These are phyloP conservation scores for Penicillium olsonii DNA, from an alignment of 2,329 filamentous ascomycete species.

Conservation along the genomic window DNA sequence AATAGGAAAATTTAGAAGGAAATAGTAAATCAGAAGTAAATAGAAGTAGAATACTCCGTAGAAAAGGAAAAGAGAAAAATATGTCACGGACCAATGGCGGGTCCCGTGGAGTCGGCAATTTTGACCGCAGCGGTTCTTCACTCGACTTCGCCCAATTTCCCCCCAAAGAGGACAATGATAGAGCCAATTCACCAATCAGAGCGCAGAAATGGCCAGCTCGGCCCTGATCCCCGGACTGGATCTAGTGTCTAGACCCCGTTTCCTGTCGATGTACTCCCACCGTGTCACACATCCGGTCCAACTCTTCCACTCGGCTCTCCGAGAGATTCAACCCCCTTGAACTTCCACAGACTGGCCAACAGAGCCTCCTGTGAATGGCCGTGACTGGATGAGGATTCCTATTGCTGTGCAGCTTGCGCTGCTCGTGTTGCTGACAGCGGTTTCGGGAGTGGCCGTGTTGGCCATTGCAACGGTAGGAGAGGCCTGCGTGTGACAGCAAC, in stretches of 20 bases:
- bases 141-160: too few species aligned
- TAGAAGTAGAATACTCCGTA: too few species aligned
- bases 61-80: too few species aligned
- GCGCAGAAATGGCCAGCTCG: not conserved
- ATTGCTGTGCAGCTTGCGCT: slow-evolving; percentile 84
- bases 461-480: slow-evolving; percentile 62
- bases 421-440: slow-evolving; percentile 73
- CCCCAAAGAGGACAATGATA: not conserved
- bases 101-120: not conserved
- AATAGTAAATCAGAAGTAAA: too few species aligned
- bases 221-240: not conserved
- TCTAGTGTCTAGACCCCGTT: slow-evolving; percentile 2
- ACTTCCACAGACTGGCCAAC: not conserved
- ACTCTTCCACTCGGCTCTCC: too few species aligned
- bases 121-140: not conserved
- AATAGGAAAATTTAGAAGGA: too few species aligned
- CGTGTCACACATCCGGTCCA: not conserved
- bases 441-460: slow-evolving; percentile 74
- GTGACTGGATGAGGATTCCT: slow-evolving; percentile 70
- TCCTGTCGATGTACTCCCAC: not conserved
- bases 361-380: not conserved
- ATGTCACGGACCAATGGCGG: not conserved
- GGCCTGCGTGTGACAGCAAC: slow-evolving; percentile 4
- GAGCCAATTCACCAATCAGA: not conserved
- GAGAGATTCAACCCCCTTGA: too few species aligned